Evolutionary conservation across 192 early-diverging fungal genomes (phyloP).

Genomic region (Lunasporangiospora selenospora): DNA sequence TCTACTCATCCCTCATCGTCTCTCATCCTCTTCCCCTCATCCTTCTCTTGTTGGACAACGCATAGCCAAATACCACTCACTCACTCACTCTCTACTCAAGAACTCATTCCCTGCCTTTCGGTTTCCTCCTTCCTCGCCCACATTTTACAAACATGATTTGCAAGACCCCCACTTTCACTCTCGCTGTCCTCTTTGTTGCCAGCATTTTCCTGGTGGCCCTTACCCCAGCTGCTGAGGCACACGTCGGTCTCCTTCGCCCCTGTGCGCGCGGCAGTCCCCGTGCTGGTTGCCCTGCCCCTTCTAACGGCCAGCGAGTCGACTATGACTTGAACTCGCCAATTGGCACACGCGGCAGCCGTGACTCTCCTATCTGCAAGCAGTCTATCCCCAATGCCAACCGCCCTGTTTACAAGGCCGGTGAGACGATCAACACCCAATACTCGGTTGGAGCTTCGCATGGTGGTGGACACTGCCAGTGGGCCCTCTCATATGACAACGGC

Average conservation of each 20-base stretch:
- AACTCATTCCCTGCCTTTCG: too few species aligned
- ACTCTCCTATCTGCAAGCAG: conserved; percentile 52
- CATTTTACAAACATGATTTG: too few species aligned
- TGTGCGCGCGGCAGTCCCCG: conserved; percentile 47
- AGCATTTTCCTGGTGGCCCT: conserved; percentile 18
- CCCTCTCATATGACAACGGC: conserved; percentile 66
- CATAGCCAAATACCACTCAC: too few species aligned
- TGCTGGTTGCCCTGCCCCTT: conserved; percentile 46
- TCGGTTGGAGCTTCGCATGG: conserved; percentile 58
- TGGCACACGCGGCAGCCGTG: conserved; percentile 12
- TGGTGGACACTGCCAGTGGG: conserved; percentile 76
- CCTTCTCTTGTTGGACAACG: too few species aligned
- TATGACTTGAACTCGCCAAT: conserved; percentile 54
- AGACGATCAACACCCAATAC: conserved; percentile 55
- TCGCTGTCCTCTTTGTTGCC: conserved; percentile 4
- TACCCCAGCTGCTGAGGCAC: conserved; percentile 41
- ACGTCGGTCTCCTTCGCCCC: conserved; percentile 49
- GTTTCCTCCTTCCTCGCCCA: too few species aligned
- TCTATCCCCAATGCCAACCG: conserved; percentile 41
- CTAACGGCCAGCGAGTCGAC: conserved; percentile 46
- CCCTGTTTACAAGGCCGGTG: conserved; percentile 52
- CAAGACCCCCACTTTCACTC: too few species aligned
- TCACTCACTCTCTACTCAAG: too few species aligned
- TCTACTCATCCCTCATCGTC: too few species aligned
- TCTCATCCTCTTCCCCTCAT: too few species aligned